Evolutionary conservation across 495 filamentous ascomycete genomes (phyloP), one percentile per base, ranked within the genome.

Genomic region (Aspergillus indologenus): DNA sequence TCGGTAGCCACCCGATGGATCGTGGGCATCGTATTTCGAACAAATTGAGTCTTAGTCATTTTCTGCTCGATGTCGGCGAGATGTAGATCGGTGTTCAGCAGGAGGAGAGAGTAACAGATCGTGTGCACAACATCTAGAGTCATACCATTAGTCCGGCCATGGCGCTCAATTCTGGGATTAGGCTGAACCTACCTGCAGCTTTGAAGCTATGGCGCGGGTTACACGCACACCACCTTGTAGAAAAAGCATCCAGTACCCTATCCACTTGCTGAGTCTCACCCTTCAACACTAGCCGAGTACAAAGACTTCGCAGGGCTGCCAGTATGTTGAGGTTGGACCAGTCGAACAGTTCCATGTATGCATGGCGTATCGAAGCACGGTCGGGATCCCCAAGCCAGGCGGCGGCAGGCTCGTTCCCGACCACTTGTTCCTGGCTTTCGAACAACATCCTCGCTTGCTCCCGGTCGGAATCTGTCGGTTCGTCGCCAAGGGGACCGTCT

Each of bases 251-350:
- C 64, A 99, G 73, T 34, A 99, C 92, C 5, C 94, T 87, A 66
- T 98, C 95, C 9, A 99, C 88, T 70, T 99, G 94, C 73, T 99
- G 94, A 20, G 92, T 95, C 75, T 99, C 94, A 22, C 90, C 94
- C 66, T 89, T 89, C 45, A 99, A 76, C 19, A 94, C 80, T n/a
- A 98, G 76, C 22, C 89, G 86, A 45, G 81, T 78, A 69, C 95
- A 99, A 40, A 99, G 80, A 49, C 84, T 81, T 45, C 94, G 86
- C 54, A 98, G 76, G 12, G 91, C 85, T 18, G 81, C 75, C 44
- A 98, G 81, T 50, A 98, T 89, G 70, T 91, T 95, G 65, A 88
- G 72, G 64, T 89, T 87, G 22, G 84, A 79, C 79, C 90, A 97
- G 66, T 96, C 88, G 66, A 92, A 98, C 12, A 96, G 74, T 57